Evolutionary conservation across 345 rosid genomes (phyloP).

Genomic region (Trapa incisa): DNA sequence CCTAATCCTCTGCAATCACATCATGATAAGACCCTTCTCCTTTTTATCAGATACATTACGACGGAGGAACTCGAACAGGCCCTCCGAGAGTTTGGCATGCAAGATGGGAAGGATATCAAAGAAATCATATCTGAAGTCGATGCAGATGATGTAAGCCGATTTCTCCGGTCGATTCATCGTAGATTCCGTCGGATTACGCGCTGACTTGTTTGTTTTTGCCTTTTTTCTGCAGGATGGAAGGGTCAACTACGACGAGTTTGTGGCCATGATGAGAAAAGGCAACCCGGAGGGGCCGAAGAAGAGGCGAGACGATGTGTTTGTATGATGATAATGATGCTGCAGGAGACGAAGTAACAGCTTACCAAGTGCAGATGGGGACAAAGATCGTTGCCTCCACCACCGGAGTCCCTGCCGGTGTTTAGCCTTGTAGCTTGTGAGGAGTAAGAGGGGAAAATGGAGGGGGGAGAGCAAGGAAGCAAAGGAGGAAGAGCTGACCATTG

Average conservation of each 20-base stretch:
- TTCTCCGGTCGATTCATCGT: background rate
- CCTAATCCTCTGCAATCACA: background rate
- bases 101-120: conserved; percentile 56
- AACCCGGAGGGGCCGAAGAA: conserved; percentile 75
- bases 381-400: conserved; percentile 13
- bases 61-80: conserved; percentile 93
- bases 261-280: conserved; percentile 92
- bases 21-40: background rate
- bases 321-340: conserved; percentile 8
- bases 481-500: conserved; percentile 7
- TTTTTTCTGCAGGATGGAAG: conserved; percentile 50
- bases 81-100: conserved; percentile 68
- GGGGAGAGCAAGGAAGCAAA: conserved; percentile 6
- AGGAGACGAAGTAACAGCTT: background rate
- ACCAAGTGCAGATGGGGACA: background rate
- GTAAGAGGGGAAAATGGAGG: no score
- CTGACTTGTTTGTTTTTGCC: background rate
- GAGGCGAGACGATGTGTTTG: conserved; percentile 29
- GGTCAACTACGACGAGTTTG: conserved; percentile 80
- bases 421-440: no score
- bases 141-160: conserved; percentile 45
- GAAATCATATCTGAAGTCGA: conserved; percentile 85
- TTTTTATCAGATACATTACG: conserved; percentile 40
- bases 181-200: background rate
- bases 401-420: no score